Evolutionary conservation across 2,329 filamentous ascomycete genomes (phyloP).

Genomic region (Aspergillus candidus): DNA sequence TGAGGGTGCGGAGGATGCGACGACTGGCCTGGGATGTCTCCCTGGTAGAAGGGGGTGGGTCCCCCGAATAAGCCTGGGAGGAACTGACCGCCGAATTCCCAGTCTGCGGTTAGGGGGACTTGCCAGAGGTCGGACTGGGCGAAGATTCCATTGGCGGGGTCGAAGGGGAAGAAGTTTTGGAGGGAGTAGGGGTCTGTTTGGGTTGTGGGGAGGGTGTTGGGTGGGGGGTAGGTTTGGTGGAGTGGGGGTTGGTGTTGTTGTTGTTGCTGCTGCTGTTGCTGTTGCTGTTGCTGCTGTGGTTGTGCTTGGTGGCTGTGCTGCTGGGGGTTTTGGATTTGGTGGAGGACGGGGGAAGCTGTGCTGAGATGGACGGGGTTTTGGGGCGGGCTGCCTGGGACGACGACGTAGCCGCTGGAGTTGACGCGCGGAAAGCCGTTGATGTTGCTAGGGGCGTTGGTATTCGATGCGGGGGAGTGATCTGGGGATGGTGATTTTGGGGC

Average conservation of each 20-base stretch:
- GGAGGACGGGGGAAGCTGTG: neutral
- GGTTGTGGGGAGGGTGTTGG: neutral
- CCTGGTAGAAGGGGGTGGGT: too few relatives aligned
- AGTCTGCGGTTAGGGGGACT: conserved; percentile 84
- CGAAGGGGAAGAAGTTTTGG: conserved; percentile 16
- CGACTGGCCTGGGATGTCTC: too few relatives aligned
- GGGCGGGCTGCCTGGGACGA: conserved; percentile 23
- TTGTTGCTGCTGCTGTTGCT: neutral
- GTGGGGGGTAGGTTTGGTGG: neutral
- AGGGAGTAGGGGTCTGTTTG: conserved; percentile 2
- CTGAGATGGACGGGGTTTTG: neutral
- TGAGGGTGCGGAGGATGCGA: too few relatives aligned
- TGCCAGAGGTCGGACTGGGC: conserved; percentile 66
- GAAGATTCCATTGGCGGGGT: conserved; percentile 13
- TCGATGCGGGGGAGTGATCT: conserved; percentile 4
- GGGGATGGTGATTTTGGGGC: conserved; percentile 6
- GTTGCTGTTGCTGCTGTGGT: neutral
- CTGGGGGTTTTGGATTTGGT: neutral
- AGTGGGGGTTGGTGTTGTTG: conserved; percentile 3
- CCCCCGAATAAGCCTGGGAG: conserved; percentile 19
- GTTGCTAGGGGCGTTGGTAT: conserved; percentile 18
- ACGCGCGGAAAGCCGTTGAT: conserved; percentile 27
- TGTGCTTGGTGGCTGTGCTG: neutral
- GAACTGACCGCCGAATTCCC: conserved; percentile 48
- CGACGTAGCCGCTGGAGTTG: conserved; percentile 29